These are phyloP conservation scores for Calonectria montana DNA, from an alignment of 2,329 filamentous ascomycete species.

Conservation along the genomic window DNA sequence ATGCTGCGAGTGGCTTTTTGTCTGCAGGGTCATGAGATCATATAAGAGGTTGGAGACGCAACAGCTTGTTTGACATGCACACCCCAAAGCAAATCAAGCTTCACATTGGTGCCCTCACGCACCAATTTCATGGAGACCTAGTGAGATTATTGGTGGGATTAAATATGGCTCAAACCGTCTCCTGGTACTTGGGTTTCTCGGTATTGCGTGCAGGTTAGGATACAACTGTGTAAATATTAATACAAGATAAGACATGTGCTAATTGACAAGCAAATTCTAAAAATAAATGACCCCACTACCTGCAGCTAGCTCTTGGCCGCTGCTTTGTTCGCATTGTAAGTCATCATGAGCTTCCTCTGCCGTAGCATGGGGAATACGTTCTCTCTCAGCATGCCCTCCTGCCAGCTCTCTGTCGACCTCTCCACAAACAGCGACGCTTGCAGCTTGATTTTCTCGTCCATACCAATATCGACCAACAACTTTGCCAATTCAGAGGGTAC, in stretches of 20 bases:
- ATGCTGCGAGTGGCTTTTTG: background rate
- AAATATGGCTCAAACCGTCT: too few relatives aligned
- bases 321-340: background rate
- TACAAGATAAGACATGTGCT: background rate
- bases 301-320: background rate
- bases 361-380: conserved; percentile 13
- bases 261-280: background rate
- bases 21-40: background rate
- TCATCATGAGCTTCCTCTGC: background rate
- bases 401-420: background rate
- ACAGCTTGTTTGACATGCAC: too few relatives aligned
- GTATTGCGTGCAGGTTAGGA: background rate
- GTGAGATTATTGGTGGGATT: background rate
- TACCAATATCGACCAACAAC: background rate
- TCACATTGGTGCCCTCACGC: background rate
- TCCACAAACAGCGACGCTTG: background rate
- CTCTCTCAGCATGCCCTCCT: background rate
- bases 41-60: background rate
- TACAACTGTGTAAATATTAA: background rate
- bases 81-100: background rate
- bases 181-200: too few relatives aligned
- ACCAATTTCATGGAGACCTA: background rate
- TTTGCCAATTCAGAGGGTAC: background rate
- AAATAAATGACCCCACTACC: background rate
- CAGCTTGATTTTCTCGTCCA: conserved; percentile 2